Conservation (phyloP, 176 grass and related monocot species). For the Zoysia japonica region DNA sequence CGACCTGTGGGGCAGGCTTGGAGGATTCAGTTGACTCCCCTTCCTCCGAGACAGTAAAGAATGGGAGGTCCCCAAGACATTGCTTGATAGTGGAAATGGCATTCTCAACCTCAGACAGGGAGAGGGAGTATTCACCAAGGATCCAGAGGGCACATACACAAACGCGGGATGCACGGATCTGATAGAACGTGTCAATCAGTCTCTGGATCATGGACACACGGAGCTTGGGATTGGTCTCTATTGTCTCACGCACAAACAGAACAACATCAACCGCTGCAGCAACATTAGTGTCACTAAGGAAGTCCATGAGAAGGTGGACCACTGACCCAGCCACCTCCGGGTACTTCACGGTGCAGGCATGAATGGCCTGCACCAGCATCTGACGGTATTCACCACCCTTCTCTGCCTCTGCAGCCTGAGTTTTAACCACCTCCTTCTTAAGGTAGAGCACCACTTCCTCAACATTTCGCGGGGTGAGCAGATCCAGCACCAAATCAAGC, state of each 20-base stretch:
- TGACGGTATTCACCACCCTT: slow-evolving; percentile 69
- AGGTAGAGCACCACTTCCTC: slow-evolving; percentile 78
- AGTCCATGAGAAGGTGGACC: slow-evolving; percentile 83
- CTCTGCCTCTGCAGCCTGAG: slow-evolving; percentile 59
- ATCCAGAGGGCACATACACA: slow-evolving; percentile 68
- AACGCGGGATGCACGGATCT: slow-evolving; percentile 70
- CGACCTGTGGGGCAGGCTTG: slow-evolving; percentile 40
- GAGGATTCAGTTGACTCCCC: slow-evolving; percentile 45
- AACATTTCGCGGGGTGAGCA: slow-evolving; percentile 61
- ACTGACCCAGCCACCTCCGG: slow-evolving; percentile 70
- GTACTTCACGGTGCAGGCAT: slow-evolving; percentile 61
- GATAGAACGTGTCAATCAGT: slow-evolving; percentile 68
- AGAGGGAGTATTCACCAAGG: slow-evolving; percentile 74
- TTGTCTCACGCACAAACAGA: slow-evolving; percentile 74
- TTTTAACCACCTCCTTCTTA: slow-evolving; percentile 85
- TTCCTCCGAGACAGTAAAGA: slow-evolving; percentile 64
- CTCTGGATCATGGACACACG: slow-evolving; percentile 80
- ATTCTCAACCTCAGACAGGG: slow-evolving; percentile 60
- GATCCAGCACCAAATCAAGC: slow-evolving; percentile 72
- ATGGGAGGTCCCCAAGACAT: slow-evolving; percentile 64
- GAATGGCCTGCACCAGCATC: slow-evolving; percentile 78
- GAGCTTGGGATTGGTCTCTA: slow-evolving; percentile 74
- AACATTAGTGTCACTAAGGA: slow-evolving; percentile 72
- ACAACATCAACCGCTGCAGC: slow-evolving; percentile 75
- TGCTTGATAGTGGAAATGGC: slow-evolving; percentile 71